Base-by-base conservation (phyloP, 768 basidiomycete genomes). In the Brasilioporus rufonigricans region DNA sequence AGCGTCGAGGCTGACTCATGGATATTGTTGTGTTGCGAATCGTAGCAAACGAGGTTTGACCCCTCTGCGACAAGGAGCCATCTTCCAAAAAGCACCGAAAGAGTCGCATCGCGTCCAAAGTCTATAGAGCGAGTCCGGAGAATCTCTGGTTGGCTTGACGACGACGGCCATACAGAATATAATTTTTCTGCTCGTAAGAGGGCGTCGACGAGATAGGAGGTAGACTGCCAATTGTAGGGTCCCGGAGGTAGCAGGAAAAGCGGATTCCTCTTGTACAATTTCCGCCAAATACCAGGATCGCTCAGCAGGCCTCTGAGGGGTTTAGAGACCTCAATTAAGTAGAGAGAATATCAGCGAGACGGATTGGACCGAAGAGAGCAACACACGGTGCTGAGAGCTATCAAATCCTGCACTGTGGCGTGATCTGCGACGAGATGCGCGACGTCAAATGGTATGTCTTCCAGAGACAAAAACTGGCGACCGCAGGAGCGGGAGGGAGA, bases 211-310 rank as follows among this genome's bases (percentile, higher is more conserved):
- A n/a, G n/a, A n/a, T n/a, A n/a, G n/a, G n/a, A n/a, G n/a, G n/a
- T n/a, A n/a, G 59, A 44, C 41, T 61, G 59, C 59, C 59, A 61
- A 4, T 53, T 29, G 10, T 46, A 44, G 10, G 59, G 60, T 19
- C 59, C 59, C 7, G 51, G 36, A n/a, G 55, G 48, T 18, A 52
- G 23, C n/a, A 38, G n/a, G 10, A 47, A 35, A 33, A 45, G 8
- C 2, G 24, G 5, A 23, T 24, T 33, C 44, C 39, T 39, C 33
- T 7, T 43, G 18, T 54, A 51, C 5, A 47, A 8, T 4, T 26
- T 52, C 14, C 9, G 27, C 58, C 60, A 61, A 26, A 61, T 38
- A 27, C 50, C 26, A 23, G 44, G 49, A 24, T 56, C 18, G 33
- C 41, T 44, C 36, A 56, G 27, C 43, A 60, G n/a, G 21, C 26